These are phyloP conservation scores for Didymella sp. DNA, from an alignment of 2,329 filamentous ascomycete genomes.

Conservation along the genomic window DNA sequence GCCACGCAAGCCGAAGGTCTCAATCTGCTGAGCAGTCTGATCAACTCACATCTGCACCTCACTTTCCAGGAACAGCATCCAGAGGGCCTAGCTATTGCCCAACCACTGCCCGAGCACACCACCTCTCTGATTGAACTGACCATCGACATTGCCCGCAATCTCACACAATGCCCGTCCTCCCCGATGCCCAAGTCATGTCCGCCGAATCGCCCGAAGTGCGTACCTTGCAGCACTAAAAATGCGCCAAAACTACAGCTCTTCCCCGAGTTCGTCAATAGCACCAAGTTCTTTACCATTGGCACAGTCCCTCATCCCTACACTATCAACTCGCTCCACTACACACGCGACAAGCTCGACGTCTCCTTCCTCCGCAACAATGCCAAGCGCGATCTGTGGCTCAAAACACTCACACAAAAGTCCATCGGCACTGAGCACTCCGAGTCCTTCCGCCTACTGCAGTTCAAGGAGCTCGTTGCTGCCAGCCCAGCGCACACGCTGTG, in stretches of 20 bases:
- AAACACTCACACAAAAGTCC: slow-evolving; percentile 71
- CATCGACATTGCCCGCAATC: slow-evolving; percentile 72
- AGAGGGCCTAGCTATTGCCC: slow-evolving; percentile 79
- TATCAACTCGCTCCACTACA: slow-evolving; percentile 70
- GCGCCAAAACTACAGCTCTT: slow-evolving; percentile 72
- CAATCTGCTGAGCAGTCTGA: slow-evolving; percentile 71
- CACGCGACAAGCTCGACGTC: slow-evolving; percentile 53
- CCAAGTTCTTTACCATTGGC: slow-evolving; percentile 78
- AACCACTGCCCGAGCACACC: slow-evolving; percentile 78
- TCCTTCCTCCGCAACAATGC: slow-evolving; percentile 63
- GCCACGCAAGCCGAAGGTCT: slow-evolving; percentile 66
- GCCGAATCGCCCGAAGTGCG: slow-evolving; percentile 78
- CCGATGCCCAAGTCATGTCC: slow-evolving; percentile 81
- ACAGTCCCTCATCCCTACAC: slow-evolving; percentile 93
- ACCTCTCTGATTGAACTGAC: slow-evolving; percentile 75
- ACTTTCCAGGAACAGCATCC: slow-evolving; percentile 83
- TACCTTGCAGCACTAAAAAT: slow-evolving; percentile 69
- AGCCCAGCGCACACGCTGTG: slow-evolving; percentile 72
- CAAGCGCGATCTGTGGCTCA: slow-evolving; percentile 79
- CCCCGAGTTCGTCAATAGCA: slow-evolving; percentile 73
- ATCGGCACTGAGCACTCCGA: slow-evolving; percentile 69
- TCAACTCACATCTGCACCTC: slow-evolving; percentile 83
- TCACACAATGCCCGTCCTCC: slow-evolving; percentile 76
- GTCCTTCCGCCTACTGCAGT: slow-evolving; percentile 69
- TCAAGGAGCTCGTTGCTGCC: slow-evolving; percentile 83